Base-by-base conservation (phyloP, 179 eudicot genomes). In the Spinacia oleracea region DNA sequence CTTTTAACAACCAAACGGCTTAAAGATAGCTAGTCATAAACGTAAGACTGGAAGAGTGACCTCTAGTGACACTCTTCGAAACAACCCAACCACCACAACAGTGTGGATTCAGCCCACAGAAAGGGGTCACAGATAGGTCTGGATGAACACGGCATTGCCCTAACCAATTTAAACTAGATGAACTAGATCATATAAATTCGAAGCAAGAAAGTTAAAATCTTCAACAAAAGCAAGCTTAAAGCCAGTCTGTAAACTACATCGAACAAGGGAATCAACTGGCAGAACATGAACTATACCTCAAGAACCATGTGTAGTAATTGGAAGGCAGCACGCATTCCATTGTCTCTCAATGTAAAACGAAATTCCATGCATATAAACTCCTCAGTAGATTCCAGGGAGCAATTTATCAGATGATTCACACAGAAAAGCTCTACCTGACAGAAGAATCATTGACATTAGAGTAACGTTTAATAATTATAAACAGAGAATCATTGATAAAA, bases 311-410 rank as follows among this genome's bases (percentile, higher is more conserved):
- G 99, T 79, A 96, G 92, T 74, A 96, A 82, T 85, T 96, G 98
- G 84, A 96, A 96, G 79, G 98, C 99, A 60, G 99, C 99, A 77
- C 93, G 98, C 99, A 96, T 96, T 66, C 98, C 99, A 83, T 89
- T 88, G 76, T 94, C 99, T 88, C 99, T 89, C 82, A 94, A 80
- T 56, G 99, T 96, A 82, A 96, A 96, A 71, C 99, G 99, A 78
- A 96, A 94, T 86, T 96, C 99, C 99, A 96, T 94, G 83, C 97
- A 92, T 63, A 96, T 94, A 78, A 96, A 91, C 80, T 96, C 99
- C 85, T 96, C 98, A 1, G 98, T 96, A 62, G 99, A 94, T 89
- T 94, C 98, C 65, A 96, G 83, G 29, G 99, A 96, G 92, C 98
- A 96, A 85, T 96, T 96, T 83, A 96, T 91, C 55, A 96, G 88